Conservation (phyloP, 2,329 filamentous ascomycete genomes). For the Chrysoporthe austroafricana region DNA sequence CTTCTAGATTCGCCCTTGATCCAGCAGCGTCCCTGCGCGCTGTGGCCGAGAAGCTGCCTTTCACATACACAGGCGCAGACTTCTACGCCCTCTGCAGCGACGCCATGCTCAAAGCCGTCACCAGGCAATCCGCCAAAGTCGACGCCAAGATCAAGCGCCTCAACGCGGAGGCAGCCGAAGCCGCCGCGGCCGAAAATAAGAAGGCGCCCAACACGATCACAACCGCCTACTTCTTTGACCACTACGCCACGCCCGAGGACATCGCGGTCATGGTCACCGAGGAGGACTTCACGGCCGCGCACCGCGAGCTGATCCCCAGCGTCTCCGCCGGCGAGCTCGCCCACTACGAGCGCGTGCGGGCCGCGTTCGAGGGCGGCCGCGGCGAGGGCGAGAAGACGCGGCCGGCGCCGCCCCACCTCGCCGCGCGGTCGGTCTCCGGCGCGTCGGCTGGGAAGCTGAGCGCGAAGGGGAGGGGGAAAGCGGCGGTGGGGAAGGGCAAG, state of each 20-base stretch:
- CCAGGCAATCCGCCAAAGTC: slow-evolving; percentile 80
- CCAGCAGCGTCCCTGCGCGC: slow-evolving; percentile 75
- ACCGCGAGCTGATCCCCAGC: slow-evolving; percentile 85
- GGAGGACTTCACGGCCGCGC: slow-evolving; percentile 81
- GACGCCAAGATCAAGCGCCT: slow-evolving; percentile 80
- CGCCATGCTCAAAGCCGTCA: slow-evolving; percentile 98
- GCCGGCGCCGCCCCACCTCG: slow-evolving; percentile 32
- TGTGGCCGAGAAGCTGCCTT: slow-evolving; percentile 79
- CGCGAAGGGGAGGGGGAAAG: slow-evolving; percentile 43
- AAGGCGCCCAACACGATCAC: slow-evolving; percentile 59
- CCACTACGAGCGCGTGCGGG: slow-evolving; percentile 86
- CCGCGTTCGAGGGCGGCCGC: slow-evolving; percentile 74
- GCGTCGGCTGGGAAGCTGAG: slow-evolving; percentile 27
- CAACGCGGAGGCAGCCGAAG: slow-evolving; percentile 51
- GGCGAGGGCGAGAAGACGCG: slow-evolving; percentile 42
- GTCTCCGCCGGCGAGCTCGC: slow-evolving; percentile 90
- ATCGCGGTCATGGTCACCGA: slow-evolving; percentile 87
- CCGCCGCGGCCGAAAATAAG: slow-evolving; percentile 30
- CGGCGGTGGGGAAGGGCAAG: slow-evolving; percentile 36
- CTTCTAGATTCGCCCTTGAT: slow-evolving; percentile 76
- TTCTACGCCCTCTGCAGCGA: slow-evolving; percentile 97
- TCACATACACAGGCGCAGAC: slow-evolving; percentile 97
- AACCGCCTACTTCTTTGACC: slow-evolving; percentile 95
- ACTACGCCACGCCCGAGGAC: slow-evolving; percentile 81
- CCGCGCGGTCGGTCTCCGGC: slow-evolving; percentile 36